phyloP scores from a whole-genome alignment of 345 rosid species.

The Brassica rapa region DNA sequence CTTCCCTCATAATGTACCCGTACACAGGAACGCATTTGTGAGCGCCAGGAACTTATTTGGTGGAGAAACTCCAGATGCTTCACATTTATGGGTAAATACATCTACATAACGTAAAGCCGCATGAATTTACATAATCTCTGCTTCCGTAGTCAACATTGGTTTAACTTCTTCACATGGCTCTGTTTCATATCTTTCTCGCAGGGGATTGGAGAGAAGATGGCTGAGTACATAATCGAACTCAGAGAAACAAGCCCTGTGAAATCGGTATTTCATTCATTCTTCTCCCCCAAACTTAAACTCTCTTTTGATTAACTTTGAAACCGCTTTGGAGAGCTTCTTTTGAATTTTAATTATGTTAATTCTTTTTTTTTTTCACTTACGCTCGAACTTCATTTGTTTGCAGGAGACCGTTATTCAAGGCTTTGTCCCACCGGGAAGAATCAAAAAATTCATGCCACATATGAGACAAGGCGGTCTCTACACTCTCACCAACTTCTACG shows the following conservation, averaged over 20 bases:
- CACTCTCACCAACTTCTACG: neutral
- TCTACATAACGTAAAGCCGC: neutral
- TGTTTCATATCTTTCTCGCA: conserved; percentile 24
- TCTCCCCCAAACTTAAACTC: neutral
- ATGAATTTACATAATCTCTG: neutral
- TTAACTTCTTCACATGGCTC: neutral
- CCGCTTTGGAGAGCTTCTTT: no score
- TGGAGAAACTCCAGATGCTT: conserved; percentile 44
- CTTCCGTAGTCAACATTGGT: conserved; percentile 12
- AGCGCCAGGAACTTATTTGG: conserved; percentile 53
- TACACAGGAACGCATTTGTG: conserved; percentile 48
- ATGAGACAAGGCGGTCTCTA: no score
- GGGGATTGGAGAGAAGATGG: conserved; percentile 84
- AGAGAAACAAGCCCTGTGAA: conserved; percentile 66
- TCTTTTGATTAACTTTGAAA: no score
- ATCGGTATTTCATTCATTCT: conserved; percentile 46
- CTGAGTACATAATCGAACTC: conserved; percentile 69
- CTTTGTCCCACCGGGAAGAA: no score
- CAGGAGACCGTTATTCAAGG: no score
- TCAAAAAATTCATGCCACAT: no score
- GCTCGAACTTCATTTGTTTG: no score
- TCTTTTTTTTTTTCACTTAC: no score
- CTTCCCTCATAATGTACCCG: conserved; percentile 6
- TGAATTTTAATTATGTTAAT: no score
- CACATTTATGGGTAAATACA: conserved; percentile 46